phyloP scores from a whole-genome alignment of 352 stramenopile genomes.

The Globisporangium paddicum region DNA sequence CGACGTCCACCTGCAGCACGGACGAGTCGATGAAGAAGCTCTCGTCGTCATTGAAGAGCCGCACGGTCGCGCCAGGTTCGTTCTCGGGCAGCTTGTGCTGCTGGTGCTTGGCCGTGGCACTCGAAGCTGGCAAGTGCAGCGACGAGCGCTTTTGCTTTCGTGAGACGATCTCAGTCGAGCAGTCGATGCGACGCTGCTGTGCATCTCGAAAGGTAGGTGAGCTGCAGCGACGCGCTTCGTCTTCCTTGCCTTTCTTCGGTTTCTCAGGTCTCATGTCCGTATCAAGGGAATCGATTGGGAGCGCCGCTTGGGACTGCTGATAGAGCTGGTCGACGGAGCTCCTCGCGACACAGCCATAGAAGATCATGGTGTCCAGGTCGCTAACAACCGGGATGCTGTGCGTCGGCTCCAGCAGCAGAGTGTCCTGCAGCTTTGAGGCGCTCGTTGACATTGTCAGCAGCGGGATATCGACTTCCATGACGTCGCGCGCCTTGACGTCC shows the following conservation, averaged over 20 bases:
- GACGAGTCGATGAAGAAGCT: slow-evolving; percentile 37
- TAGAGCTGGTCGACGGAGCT: slow-evolving; percentile 13
- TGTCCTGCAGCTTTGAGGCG: slow-evolving; percentile 17
- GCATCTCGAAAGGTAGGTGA: background rate
- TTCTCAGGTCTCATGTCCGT: background rate
- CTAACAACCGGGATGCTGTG: slow-evolving; percentile 40
- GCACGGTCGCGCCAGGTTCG: background rate
- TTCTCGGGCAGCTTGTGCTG: background rate
- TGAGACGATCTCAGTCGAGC: background rate
- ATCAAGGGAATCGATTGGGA: background rate
- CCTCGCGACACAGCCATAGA: slow-evolving; percentile 40
- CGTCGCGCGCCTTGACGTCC: slow-evolving; percentile 39
- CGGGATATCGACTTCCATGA: slow-evolving; percentile 44
- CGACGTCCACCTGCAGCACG: slow-evolving; percentile 47
- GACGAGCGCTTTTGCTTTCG: slow-evolving; percentile 4
- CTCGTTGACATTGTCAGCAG: slow-evolving; percentile 37
- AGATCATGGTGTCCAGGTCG: slow-evolving; percentile 28
- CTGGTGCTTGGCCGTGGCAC: background rate
- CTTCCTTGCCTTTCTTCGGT: slow-evolving; percentile 7
- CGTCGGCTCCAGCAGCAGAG: slow-evolving; percentile 18
- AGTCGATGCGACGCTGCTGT: background rate
- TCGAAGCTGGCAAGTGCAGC: background rate
- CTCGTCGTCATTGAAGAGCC: slow-evolving; percentile 18
- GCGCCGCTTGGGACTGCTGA: background rate
- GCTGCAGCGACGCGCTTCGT: slow-evolving; percentile 8